phyloP scores from a whole-genome alignment of 108 stramenopile species.

The Asterionellopsis glacialis region DNA sequence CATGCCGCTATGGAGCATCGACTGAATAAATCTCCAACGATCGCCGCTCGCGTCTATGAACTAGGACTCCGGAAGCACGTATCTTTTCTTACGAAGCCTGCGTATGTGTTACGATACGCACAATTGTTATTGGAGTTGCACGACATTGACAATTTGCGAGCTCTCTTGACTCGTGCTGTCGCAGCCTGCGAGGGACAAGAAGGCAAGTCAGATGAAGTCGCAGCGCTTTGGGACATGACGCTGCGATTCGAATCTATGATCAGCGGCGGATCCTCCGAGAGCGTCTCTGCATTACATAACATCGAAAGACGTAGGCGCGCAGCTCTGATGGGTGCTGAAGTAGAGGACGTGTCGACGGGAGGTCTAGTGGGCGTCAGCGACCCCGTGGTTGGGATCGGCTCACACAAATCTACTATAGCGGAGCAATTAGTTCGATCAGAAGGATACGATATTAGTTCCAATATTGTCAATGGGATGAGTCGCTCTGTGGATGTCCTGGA shows the following conservation, averaged over 20 bases:
- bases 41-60: constrained; percentile 84
- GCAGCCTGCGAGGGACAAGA: constrained; percentile 68
- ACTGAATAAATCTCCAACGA: constrained; percentile 59
- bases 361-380: constrained; percentile 36
- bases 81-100: constrained; percentile 65
- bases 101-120: constrained; percentile 76
- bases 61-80: constrained; percentile 75
- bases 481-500: constrained; percentile 72
- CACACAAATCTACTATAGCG: constrained; percentile 66
- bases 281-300: constrained; percentile 26
- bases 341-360: constrained; percentile 78
- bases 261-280: constrained; percentile 38
- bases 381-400: constrained; percentile 40
- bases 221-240: constrained; percentile 82
- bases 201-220: constrained; percentile 38
- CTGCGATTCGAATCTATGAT: constrained; percentile 74
- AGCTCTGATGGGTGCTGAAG: constrained; percentile 68
- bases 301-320: constrained; percentile 68
- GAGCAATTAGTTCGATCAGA: constrained; percentile 75
- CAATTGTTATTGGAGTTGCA: constrained; percentile 77
- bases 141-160: constrained; percentile 77
- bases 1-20: constrained; percentile 84
- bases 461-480: constrained; percentile 71
- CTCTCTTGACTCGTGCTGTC: constrained; percentile 71
- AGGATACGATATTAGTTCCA: constrained; percentile 75